Conservation (phyloP, 257 asterid genomes). For the Asclepias syriaca region DNA sequence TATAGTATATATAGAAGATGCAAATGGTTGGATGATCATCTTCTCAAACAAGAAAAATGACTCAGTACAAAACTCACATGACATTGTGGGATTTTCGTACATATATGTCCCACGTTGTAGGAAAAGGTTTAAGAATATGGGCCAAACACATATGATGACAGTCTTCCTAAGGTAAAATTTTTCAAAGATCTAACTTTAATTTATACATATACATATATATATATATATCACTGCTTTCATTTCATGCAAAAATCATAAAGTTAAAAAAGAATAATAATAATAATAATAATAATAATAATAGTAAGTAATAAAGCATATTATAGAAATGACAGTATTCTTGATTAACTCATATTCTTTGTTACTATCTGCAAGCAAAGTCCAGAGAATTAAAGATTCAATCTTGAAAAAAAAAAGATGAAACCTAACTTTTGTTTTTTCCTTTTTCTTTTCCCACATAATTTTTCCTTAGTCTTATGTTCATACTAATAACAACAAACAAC, state of each 20-base stretch:
- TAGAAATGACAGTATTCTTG: background rate
- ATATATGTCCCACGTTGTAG: conserved; percentile 22
- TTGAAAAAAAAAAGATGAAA: conserved; percentile 12
- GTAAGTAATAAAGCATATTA: no score
- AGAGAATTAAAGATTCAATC: background rate
- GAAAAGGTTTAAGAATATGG: conserved; percentile 20
- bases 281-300: no score
- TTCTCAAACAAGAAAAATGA: background rate
- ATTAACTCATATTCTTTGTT: conserved; percentile 36
- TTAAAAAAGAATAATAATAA: background rate
- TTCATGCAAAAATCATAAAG: conserved; percentile 23
- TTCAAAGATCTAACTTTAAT: conserved; percentile 16
- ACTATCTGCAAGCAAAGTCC: conserved; percentile 48
- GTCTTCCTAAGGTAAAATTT: conserved; percentile 23
- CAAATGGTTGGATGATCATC: background rate
- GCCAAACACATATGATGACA: conserved; percentile 35
- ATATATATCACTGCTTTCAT: background rate
- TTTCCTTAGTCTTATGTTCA: conserved; percentile 38
- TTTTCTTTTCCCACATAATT: conserved; percentile 18
- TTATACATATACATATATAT: background rate
- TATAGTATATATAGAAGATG: background rate
- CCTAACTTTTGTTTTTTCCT: conserved; percentile 16
- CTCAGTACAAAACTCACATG: conserved; percentile 22
- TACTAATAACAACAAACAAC: conserved; percentile 14
- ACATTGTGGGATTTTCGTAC: conserved; percentile 18